phyloP scores from a whole-genome alignment of 1,284 basidiomycete species.

The Sporisorium exsertum region DNA sequence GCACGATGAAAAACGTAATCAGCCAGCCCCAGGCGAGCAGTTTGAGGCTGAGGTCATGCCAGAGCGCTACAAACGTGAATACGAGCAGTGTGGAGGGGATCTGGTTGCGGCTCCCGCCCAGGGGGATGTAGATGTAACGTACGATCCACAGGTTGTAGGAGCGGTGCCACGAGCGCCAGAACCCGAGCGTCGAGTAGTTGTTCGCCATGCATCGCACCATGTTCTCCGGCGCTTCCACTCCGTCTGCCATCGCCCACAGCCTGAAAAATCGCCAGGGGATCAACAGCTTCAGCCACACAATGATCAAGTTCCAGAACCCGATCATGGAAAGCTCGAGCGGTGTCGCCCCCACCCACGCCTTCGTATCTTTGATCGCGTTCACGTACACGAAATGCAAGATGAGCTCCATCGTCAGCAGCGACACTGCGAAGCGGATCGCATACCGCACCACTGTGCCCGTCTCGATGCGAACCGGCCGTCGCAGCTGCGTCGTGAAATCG shows the following conservation, averaged over 20 bases:
- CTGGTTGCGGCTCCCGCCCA: slow-evolving; percentile 80
- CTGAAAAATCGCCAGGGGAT: slow-evolving; percentile 98
- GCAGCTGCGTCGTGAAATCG: slow-evolving; percentile 90
- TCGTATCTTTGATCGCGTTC: slow-evolving; percentile 91
- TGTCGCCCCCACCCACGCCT: slow-evolving; percentile 77
- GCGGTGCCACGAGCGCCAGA: slow-evolving; percentile 97
- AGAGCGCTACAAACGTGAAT: slow-evolving; percentile 98
- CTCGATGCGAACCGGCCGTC: slow-evolving; percentile 26
- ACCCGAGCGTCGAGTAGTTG: slow-evolving; percentile 92
- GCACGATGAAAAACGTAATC: slow-evolving; percentile 87
- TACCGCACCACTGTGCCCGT: slow-evolving; percentile 73
- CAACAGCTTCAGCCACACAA: slow-evolving; percentile 98
- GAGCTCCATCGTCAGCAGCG: slow-evolving; percentile 87
- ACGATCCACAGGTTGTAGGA: slow-evolving; percentile 97
- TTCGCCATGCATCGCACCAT: slow-evolving; percentile 99
- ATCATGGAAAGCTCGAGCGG: slow-evolving; percentile 89
- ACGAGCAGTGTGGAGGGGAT: slow-evolving; percentile 81
- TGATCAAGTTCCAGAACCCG: slow-evolving; percentile 95
- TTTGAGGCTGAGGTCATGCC: slow-evolving; percentile 92
- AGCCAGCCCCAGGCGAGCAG: slow-evolving; percentile 98
- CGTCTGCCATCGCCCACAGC: slow-evolving; percentile 89
- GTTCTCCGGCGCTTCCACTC: slow-evolving; percentile 94
- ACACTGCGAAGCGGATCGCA: slow-evolving; percentile 78
- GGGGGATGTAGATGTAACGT: slow-evolving; percentile 86
- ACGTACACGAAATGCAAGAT: slow-evolving; percentile 96